phyloP scores from a whole-genome alignment of 192 early-diverging fungal genomes.

The Backusella luteola region DNA sequence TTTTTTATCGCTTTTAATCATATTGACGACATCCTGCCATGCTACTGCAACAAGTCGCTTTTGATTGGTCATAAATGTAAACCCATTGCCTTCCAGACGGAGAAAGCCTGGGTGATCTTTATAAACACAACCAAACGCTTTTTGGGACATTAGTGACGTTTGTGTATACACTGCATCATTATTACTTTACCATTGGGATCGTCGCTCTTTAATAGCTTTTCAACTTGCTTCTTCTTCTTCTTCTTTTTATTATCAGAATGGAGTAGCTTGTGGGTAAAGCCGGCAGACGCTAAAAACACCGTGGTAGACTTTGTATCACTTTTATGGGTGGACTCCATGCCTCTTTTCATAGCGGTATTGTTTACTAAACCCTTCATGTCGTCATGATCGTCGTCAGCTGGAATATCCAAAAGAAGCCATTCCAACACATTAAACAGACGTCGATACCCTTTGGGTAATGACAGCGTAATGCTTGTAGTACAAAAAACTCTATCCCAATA shows the following conservation, averaged over 20 bases:
- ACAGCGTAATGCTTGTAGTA: conserved; percentile 39
- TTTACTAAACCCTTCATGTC: not conserved
- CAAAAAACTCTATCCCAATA: conserved; percentile 43
- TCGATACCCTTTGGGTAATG: conserved; percentile 44
- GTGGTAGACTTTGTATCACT: not conserved
- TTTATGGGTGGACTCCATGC: not conserved
- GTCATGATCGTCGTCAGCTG: conserved; percentile 37
- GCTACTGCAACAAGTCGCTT: not conserved
- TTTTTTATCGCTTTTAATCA: not conserved
- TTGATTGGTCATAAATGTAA: not conserved
- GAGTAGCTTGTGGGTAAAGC: not conserved
- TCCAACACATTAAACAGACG: conserved; percentile 44
- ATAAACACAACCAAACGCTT: not conserved
- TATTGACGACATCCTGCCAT: not conserved
- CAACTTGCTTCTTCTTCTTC: not conserved
- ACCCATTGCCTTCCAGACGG: not conserved
- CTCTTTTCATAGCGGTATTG: not conserved
- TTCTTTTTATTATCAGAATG: not conserved
- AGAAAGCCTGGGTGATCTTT: not conserved
- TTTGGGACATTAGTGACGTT: too few relatives aligned
- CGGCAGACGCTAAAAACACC: not conserved
- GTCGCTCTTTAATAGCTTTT: not conserved
- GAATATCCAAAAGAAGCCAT: conserved; percentile 48
- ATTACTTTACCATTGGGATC: not conserved
- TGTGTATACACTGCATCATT: not conserved